Conservation (phyloP, 371 early-diverging fungal genomes). For the Mortierella sp. region DNA sequence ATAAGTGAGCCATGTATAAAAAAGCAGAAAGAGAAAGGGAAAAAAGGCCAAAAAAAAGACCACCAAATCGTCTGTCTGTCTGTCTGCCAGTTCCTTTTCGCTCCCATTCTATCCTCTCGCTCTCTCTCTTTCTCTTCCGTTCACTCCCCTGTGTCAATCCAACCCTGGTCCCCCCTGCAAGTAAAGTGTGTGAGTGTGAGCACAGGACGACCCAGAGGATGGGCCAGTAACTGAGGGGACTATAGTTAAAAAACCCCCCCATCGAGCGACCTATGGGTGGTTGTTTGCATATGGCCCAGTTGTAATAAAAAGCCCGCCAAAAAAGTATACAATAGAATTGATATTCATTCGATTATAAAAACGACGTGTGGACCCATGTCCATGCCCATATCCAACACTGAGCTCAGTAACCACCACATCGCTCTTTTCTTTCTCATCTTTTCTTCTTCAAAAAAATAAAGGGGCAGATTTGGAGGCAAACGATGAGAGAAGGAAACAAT, state of each 20-base stretch:
- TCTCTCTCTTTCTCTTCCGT: neutral
- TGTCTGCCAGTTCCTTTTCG: neutral
- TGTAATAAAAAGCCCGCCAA: conserved; percentile 12
- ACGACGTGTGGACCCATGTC: neutral
- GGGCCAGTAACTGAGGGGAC: neutral
- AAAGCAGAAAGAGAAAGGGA: neutral
- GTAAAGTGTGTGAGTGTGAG: neutral
- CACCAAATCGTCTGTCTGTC: neutral
- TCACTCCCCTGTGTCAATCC: neutral
- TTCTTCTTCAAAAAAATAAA: neutral
- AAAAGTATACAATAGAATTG: neutral
- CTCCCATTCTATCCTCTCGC: neutral
- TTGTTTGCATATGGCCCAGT: neutral
- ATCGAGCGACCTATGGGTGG: neutral
- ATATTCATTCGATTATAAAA: neutral
- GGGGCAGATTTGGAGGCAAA: conserved; percentile 3
- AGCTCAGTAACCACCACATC: neutral
- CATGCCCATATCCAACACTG: neutral
- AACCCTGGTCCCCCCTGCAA: neutral
- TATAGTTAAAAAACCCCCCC: neutral
- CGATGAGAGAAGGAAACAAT: neutral
- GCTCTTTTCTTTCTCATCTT: neutral
- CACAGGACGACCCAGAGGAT: neutral
- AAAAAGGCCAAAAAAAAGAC: neutral
- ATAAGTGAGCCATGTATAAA: too few species aligned